Conservation (phyloP, 2,329 filamentous ascomycete species). For the Paraphoma chrysanthemicola region DNA sequence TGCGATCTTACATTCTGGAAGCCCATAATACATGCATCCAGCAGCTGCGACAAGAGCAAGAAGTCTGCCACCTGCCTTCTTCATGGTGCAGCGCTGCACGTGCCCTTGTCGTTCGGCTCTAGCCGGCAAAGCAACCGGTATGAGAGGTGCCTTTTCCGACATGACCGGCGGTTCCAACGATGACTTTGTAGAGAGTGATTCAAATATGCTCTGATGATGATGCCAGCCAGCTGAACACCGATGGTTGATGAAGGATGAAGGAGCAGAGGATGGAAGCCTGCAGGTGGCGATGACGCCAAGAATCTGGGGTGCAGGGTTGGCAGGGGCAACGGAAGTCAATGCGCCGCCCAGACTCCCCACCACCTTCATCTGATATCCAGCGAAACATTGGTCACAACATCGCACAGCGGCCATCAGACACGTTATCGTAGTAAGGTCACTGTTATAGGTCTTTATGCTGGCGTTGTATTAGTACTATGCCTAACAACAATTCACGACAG, state of each 20-base stretch:
- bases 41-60: constrained; percentile 24
- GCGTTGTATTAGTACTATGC: too few relatives aligned
- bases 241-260: constrained; percentile 10
- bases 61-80: constrained; percentile 20
- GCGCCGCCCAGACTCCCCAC: background rate
- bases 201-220: background rate
- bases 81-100: constrained; percentile 18
- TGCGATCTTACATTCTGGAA: constrained; percentile 13
- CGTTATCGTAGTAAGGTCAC: too few relatives aligned
- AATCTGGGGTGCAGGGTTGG: constrained; percentile 27
- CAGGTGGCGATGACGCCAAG: constrained; percentile 19
- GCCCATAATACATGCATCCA: constrained; percentile 27
- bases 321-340: background rate
- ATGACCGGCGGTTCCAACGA: constrained; percentile 9
- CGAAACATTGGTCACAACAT: too few relatives aligned
- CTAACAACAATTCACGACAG: too few relatives aligned
- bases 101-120: constrained; percentile 14
- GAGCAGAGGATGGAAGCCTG: constrained; percentile 13
- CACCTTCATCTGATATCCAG: background rate
- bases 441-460: too few relatives aligned
- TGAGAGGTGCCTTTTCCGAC: constrained; percentile 31
- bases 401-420: too few relatives aligned
- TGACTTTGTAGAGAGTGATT: too few relatives aligned
- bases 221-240: constrained; percentile 35
- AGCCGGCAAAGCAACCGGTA: constrained; percentile 16